Evolutionary conservation across 2,329 filamentous ascomycete species (phyloP).

Genomic region (Epichloe sibirici): DNA sequence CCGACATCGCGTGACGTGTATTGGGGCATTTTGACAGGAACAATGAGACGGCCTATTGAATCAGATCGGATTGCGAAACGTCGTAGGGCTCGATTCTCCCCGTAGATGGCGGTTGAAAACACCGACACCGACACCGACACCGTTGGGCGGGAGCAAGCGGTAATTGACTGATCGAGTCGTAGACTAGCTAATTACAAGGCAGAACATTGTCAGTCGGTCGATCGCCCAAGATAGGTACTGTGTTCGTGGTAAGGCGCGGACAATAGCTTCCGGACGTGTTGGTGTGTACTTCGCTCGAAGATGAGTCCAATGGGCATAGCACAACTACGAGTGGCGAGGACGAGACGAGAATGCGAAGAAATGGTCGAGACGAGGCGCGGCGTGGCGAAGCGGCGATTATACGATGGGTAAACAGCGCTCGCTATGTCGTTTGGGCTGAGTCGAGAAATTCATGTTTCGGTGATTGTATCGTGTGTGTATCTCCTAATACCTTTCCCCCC

Average conservation of each 20-base stretch:
- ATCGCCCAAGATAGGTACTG: not conserved
- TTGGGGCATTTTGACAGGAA: conserved; percentile 42
- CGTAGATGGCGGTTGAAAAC: not conserved
- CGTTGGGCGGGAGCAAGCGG: not conserved
- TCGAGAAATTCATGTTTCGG: not conserved
- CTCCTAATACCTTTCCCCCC: not conserved
- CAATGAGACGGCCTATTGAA: not conserved
- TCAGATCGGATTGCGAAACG: not conserved
- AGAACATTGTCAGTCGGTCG: not conserved
- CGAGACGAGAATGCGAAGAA: not conserved
- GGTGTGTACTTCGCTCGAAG: not conserved
- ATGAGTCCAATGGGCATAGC: not conserved
- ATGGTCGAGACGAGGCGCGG: not conserved
- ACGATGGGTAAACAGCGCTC: not conserved
- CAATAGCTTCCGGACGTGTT: not conserved
- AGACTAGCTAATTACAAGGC: not conserved
- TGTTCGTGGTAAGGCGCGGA: not conserved
- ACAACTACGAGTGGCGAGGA: not conserved
- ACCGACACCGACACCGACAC: conserved; percentile 1
- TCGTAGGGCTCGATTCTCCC: not conserved
- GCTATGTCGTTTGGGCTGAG: not conserved
- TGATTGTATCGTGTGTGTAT: not conserved
- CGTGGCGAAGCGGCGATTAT: not conserved
- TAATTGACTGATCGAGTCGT: not conserved
- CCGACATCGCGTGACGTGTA: conserved; percentile 56